These are phyloP conservation scores for Pisolithus microcarpus DNA, from an alignment of 768 basidiomycete species.

Conservation along the genomic window DNA sequence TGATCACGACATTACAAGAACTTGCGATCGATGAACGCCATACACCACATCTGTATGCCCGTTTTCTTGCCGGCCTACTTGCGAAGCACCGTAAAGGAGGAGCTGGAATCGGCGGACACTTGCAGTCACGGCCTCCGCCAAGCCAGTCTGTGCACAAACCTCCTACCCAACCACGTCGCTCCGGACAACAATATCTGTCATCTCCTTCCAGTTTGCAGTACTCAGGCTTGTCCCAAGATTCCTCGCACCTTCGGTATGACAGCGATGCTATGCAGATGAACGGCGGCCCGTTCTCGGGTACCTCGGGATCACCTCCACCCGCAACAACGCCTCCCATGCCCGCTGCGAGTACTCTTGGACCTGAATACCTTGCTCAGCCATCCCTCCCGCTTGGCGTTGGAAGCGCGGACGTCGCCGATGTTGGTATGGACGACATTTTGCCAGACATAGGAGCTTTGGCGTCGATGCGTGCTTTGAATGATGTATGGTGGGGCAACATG, in stretches of 20 bases:
- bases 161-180: constrained; percentile 11
- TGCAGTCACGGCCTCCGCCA: constrained; percentile 45
- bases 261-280: constrained; percentile 26
- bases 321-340: neutral
- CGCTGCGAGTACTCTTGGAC: constrained; percentile 2
- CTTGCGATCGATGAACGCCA: constrained; percentile 79
- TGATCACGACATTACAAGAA: constrained; percentile 66
- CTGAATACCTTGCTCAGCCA: constrained; percentile 40
- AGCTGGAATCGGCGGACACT: constrained; percentile 43
- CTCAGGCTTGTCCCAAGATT: constrained; percentile 7
- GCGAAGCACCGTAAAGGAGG: constrained; percentile 65
- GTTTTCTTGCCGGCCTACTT: constrained; percentile 69
- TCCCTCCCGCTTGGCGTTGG: constrained; percentile 28
- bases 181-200: constrained; percentile 24
- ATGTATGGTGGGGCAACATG: constrained; percentile 70
- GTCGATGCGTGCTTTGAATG: constrained; percentile 66
- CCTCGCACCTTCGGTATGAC: constrained; percentile 14
- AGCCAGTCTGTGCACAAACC: constrained; percentile 21
- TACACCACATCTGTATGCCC: constrained; percentile 72
- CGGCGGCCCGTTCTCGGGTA: constrained; percentile 6
- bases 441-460: constrained; percentile 54
- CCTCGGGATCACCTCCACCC: neutral
- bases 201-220: constrained; percentile 17
- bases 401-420: constrained; percentile 7
- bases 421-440: constrained; percentile 19